phyloP scores from a whole-genome alignment of 352 stramenopile genomes.

The Chloridella minuta region DNA sequence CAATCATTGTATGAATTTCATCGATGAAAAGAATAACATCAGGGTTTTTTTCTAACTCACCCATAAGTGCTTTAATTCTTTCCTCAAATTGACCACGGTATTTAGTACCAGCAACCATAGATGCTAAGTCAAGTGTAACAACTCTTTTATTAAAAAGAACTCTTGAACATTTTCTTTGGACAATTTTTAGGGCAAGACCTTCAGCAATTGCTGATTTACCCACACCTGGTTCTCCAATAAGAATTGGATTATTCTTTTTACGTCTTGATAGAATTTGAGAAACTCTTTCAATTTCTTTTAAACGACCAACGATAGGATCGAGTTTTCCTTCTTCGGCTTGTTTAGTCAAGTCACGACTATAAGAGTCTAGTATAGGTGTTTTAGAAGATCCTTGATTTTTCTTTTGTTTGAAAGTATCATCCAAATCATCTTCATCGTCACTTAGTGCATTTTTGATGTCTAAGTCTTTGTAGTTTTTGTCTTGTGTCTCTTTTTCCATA shows the following conservation, averaged over 20 bases:
- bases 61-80: conserved; percentile 62
- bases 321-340: conserved; percentile 60
- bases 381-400: too few species aligned
- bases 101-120: conserved; percentile 79
- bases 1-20: conserved; percentile 76
- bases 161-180: conserved; percentile 19
- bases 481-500: too few species aligned
- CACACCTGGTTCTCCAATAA: conserved; percentile 78
- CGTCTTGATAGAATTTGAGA: conserved; percentile 66
- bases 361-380: too few species aligned
- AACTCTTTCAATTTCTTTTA: conserved; percentile 68
- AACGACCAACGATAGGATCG: conserved; percentile 79
- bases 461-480: too few species aligned
- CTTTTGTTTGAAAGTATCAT: too few species aligned
- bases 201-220: conserved; percentile 66
- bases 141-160: too few species aligned
- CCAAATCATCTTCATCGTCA: too few species aligned
- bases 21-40: conserved; percentile 96
- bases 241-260: conserved; percentile 93
- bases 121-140: conserved; percentile 53
- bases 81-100: conserved; percentile 95
- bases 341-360: conserved; percentile 29
- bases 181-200: conserved; percentile 70
- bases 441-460: too few species aligned
- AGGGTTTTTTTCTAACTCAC: conserved; percentile 54